phyloP scores from a whole-genome alignment of 1,284 basidiomycete species.

The Fomitopsis pinicola region DNA sequence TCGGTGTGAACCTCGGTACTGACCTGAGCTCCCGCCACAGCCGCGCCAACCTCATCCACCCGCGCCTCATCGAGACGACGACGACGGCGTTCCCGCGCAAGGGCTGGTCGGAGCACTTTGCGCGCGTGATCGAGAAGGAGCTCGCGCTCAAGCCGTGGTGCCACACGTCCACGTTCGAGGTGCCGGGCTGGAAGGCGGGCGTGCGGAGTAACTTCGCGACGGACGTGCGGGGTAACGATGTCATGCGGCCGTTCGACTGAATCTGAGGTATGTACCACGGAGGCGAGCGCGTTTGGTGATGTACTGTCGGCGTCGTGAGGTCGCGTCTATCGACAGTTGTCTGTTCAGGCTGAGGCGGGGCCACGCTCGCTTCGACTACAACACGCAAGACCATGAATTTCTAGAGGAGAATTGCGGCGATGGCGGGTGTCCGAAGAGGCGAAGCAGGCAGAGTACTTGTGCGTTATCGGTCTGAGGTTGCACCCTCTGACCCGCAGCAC shows the following conservation, averaged over 20 bases:
- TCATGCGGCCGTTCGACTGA: conserved; percentile 39
- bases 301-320: too few species aligned
- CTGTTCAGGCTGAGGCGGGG: too few species aligned
- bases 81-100: conserved; percentile 40
- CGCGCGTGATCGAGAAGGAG: conserved; percentile 43
- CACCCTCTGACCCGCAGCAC: too few species aligned
- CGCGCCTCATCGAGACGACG: conserved; percentile 39
- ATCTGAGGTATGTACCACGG: neutral
- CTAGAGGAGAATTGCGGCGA: too few species aligned
- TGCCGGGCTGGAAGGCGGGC: conserved; percentile 41
- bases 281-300: too few species aligned
- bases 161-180: conserved; percentile 46
- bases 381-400: too few species aligned
- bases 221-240: conserved; percentile 41
- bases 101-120: conserved; percentile 45
- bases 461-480: too few species aligned
- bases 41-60: conserved; percentile 42
- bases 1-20: neutral
- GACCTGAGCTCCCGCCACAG: conserved; percentile 17
- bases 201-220: conserved; percentile 44
- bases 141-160: conserved; percentile 48
- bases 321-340: too few species aligned
- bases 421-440: too few species aligned
- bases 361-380: too few species aligned
- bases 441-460: too few species aligned